Conservation (phyloP, 2,329 filamentous ascomycete genomes). For the Pseudocercospora cruenta region DNA sequence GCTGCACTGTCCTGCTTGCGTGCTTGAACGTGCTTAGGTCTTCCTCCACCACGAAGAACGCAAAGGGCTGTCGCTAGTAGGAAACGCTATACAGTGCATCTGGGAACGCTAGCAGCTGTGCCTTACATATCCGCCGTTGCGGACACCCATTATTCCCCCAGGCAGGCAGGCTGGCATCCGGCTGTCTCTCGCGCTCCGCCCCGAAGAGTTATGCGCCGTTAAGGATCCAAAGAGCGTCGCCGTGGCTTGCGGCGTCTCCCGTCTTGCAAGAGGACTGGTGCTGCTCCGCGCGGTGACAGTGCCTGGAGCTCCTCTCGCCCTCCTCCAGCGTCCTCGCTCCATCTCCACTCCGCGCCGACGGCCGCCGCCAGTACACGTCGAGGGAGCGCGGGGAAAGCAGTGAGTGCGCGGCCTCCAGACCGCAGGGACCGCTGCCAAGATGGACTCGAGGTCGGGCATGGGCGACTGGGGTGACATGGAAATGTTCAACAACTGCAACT, state of each 20-base stretch:
- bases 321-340: background rate
- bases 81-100: background rate
- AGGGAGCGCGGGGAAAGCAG: background rate
- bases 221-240: conserved; percentile 4
- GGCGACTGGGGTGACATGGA: background rate
- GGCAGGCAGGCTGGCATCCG: background rate
- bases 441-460: conserved; percentile 1
- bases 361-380: background rate
- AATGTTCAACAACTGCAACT: conserved; percentile 20
- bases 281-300: background rate
- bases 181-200: background rate
- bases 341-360: background rate
- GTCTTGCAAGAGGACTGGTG: background rate
- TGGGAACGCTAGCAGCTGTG: background rate
- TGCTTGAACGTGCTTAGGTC: background rate
- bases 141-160: background rate
- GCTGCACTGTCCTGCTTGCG: background rate
- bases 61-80: background rate
- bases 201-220: conserved; percentile 4
- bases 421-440: background rate
- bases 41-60: background rate
- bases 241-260: conserved; percentile 10
- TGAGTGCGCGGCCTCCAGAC: background rate
- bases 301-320: background rate
- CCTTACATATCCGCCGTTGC: background rate